Evolutionary conservation across 768 basidiomycete genomes (phyloP), one percentile per base, ranked within the genome.

Genomic region (Ramaria sp.): DNA sequence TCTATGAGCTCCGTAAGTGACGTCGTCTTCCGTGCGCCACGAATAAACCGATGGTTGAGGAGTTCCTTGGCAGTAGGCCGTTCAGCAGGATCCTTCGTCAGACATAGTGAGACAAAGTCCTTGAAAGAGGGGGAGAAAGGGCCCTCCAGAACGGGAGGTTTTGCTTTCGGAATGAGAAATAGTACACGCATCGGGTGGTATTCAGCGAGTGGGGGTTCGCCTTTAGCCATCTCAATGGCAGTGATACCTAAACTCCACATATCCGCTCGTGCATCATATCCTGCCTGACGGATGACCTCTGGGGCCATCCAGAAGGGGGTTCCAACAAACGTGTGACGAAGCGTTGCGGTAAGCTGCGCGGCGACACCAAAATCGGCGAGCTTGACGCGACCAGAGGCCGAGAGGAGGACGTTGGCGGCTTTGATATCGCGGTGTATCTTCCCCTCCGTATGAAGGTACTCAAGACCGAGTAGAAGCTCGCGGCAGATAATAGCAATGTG

Each of bases 381-480:
- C 70, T 99, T 98, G 69, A 98, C 95, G 68, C 85, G 88, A 31
- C 96, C 96, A 0, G 82, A 81, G 3, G 89, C 88, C 4, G 91
- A 91, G 27, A 98, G 79, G 6, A 97, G 77, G 54, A 99, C 80
- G 64, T 99, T 99, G 42, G 95, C 95, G 1, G 95, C 96, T 68
- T 99, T 99, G 78, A 99, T 97, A 66, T 99, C 96, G 47, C 96
- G 86, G 70, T 99, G 96, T 59, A 99, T 98, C 59, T 94, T 98
- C 53, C 89, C 86, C 67, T 97, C 91, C 17, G 80, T 79, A 66
- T 98, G 96, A n/a, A 98, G 82, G 68, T 99, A 99, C 59, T 94
- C 91, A 30, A 99, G 82, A 22, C 96, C 96, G 27, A 88, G 73
- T 24, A 99, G 78, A 1, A 98, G 82, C 67, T 99, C 95, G 51